A percentile compares a stretch with the other conserved stretches of the same genome.
Conservation (phyloP, 306 rosid species). For the Begonia loranthoides region DNA sequence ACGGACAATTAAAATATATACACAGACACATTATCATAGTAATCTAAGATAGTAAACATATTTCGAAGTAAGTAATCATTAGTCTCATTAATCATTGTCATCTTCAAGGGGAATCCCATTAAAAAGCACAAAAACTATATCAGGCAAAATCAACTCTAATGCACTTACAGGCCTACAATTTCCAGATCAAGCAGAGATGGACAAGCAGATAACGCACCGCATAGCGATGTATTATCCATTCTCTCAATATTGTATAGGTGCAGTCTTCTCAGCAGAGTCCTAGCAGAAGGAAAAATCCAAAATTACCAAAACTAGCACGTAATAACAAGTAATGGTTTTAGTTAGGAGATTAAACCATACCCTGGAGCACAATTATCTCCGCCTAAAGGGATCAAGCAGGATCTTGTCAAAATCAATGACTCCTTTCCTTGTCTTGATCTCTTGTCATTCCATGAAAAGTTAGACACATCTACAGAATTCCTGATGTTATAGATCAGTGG, state of each 20-base stretch:
- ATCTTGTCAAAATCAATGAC: conserved; percentile 77
- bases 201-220: conserved; percentile 63
- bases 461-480: conserved; percentile 66
- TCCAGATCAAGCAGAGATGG: conserved; percentile 89
- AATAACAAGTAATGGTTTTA: conserved; percentile 4
- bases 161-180: conserved; percentile 94
- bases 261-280: conserved; percentile 66
- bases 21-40: no score
- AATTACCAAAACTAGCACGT: not conserved
- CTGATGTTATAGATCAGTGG: conserved; percentile 52
- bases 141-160: conserved; percentile 2
- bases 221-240: conserved; percentile 78
- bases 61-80: no score
- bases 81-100: no score
- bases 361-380: conserved; percentile 65
- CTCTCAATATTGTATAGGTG: conserved; percentile 89
- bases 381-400: conserved; percentile 83
- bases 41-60: no score
- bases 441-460: conserved; percentile 87
- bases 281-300: conserved; percentile 23
- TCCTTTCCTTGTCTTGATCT: conserved; percentile 96
- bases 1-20: no score
- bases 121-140: no score
- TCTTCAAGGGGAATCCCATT: no score
- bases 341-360: conserved; percentile 31